phyloP scores from a whole-genome alignment of 257 asterid species.

The Solanum rostratum region DNA sequence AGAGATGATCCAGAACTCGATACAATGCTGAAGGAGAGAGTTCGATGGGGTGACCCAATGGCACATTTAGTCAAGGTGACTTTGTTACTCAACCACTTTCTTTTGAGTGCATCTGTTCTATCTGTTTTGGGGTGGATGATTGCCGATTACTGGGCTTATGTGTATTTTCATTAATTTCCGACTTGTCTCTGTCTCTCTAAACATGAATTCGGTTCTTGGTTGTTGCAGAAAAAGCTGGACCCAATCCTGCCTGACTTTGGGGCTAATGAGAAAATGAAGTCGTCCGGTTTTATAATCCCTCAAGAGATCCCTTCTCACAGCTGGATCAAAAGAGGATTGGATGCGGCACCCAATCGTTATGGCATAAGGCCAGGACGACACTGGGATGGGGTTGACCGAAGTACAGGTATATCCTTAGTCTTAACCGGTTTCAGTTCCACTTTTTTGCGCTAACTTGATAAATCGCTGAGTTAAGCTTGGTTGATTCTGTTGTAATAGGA shows the following conservation, averaged over 20 bases:
- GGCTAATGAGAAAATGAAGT: constrained; percentile 62
- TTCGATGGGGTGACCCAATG: constrained; percentile 97
- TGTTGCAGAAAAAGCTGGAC: constrained; percentile 53
- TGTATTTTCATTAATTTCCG: neutral
- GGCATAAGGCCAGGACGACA: constrained; percentile 89
- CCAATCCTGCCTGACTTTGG: constrained; percentile 54
- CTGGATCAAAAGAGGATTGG: constrained; percentile 67
- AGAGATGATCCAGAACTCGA: constrained; percentile 96
- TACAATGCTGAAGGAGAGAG: constrained; percentile 68
- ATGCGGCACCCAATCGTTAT: constrained; percentile 71
- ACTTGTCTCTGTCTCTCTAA: neutral
- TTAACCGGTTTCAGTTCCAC: neutral
- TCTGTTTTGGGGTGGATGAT: neutral
- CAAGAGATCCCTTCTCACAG: constrained; percentile 73
- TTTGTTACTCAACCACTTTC: neutral
- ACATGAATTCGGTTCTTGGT: neutral
- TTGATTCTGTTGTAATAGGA: constrained; percentile 20
- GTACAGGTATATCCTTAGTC: constrained; percentile 35
- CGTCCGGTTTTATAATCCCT: constrained; percentile 77
- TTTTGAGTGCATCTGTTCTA: neutral
- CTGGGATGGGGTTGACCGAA: constrained; percentile 95
- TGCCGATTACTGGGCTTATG: neutral
- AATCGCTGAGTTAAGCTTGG: neutral
- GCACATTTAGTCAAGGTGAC: constrained; percentile 74
- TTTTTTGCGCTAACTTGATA: neutral